phyloP scores from a whole-genome alignment of 2,329 filamentous ascomycete species.

The Fusarium protoensiforme region DNA sequence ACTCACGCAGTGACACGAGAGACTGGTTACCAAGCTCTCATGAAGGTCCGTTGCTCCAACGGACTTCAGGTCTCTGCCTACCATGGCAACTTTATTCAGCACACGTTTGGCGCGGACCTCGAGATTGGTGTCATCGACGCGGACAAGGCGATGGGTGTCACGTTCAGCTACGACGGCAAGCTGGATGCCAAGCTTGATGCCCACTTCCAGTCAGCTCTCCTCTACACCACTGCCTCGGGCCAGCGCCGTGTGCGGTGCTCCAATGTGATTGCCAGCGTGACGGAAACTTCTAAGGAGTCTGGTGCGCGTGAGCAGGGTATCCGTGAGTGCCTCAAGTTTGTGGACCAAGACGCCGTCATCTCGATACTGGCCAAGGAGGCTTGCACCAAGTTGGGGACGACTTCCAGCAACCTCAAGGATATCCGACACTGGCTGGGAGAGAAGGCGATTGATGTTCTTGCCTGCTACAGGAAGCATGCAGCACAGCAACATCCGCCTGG shows the following conservation, averaged over 20 bases:
- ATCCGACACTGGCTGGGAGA: slow-evolving; percentile 86
- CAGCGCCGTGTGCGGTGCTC: slow-evolving; percentile 91
- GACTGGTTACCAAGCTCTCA: slow-evolving; percentile 93
- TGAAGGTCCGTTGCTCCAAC: slow-evolving; percentile 99
- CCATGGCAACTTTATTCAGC: slow-evolving; percentile 95
- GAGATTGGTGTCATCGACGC: slow-evolving; percentile 93
- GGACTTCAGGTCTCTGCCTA: slow-evolving; percentile 94
- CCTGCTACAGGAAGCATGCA: slow-evolving; percentile 92
- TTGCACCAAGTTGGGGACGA: slow-evolving; percentile 80
- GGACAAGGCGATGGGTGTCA: slow-evolving; percentile 91
- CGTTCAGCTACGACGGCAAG: slow-evolving; percentile 96
- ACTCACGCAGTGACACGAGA: slow-evolving; percentile 87
- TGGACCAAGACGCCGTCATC: slow-evolving; percentile 95
- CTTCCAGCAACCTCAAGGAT: slow-evolving; percentile 82
- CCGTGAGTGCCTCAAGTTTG: slow-evolving; percentile 87
- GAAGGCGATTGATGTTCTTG: slow-evolving; percentile 91
- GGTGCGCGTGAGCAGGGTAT: slow-evolving; percentile 63
- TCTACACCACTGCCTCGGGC: slow-evolving; percentile 92
- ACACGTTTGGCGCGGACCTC: slow-evolving; percentile 93
- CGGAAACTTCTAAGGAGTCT: slow-evolving; percentile 67
- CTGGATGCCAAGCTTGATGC: slow-evolving; percentile 96
- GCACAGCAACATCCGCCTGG: slow-evolving; percentile 86
- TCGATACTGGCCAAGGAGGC: slow-evolving; percentile 93
- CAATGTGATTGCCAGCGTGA: slow-evolving; percentile 93
- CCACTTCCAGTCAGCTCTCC: slow-evolving; percentile 93